These are phyloP conservation scores for Sugiyamaella neomexicana DNA, from an alignment of 1,139 yeast species.

Conservation along the genomic window DNA sequence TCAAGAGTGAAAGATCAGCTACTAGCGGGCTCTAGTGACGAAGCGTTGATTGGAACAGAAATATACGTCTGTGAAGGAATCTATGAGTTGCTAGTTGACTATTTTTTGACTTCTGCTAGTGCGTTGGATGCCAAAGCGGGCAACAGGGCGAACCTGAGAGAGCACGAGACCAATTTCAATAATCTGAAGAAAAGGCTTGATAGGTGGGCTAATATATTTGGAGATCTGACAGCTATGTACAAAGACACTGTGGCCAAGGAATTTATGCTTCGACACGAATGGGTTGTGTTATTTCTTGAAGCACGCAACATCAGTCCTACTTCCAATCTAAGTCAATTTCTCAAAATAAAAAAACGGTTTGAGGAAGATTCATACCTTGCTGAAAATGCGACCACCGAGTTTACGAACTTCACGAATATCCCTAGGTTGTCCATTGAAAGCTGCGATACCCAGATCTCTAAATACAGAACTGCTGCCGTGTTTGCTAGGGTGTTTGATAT, in stretches of 20 bases:
- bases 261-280: constrained; percentile 38
- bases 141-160: constrained; percentile 4
- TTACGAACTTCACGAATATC: constrained; percentile 46
- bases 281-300: constrained; percentile 44
- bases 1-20: constrained; percentile 15
- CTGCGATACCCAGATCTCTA: constrained; percentile 63
- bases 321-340: constrained; percentile 30
- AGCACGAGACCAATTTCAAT: constrained; percentile 36
- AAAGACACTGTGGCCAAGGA: not conserved
- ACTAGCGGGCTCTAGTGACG: not conserved
- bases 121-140: constrained; percentile 1
- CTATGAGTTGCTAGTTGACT: constrained; percentile 60
- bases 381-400: constrained; percentile 39
- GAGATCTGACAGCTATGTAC: constrained; percentile 25
- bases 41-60: not conserved
- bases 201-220: constrained; percentile 30
- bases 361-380: constrained; percentile 24
- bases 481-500: constrained; percentile 56
- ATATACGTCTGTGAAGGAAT: constrained; percentile 42
- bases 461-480: constrained; percentile 62
- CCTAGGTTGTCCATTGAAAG: constrained; percentile 55
- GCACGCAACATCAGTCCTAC: not conserved
- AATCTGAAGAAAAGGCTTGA: constrained; percentile 28
- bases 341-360: constrained; percentile 20
- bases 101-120: constrained; percentile 31